phyloP scores from a whole-genome alignment of 768 basidiomycete species.

The Mycena haematopus region DNA sequence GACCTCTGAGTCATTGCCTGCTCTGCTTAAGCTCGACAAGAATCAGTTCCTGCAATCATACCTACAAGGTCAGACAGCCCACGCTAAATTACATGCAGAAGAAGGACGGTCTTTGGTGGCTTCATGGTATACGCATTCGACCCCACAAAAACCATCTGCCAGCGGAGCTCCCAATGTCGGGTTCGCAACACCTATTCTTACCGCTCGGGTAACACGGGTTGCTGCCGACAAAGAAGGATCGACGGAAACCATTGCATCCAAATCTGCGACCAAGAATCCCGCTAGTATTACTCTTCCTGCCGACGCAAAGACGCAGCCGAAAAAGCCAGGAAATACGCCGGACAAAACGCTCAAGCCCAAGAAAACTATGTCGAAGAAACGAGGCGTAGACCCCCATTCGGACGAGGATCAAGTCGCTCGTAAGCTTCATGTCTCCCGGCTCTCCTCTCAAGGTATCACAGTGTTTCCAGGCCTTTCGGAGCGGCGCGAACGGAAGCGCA shows the following conservation, averaged over 20 bases:
- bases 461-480: conserved; percentile 60
- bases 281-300: background rate
- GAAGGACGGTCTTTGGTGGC: conserved; percentile 44
- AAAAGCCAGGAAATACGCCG: background rate
- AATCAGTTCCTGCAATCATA: conserved; percentile 51
- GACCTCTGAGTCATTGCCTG: conserved; percentile 31
- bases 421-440: conserved; percentile 32
- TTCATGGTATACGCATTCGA: conserved; percentile 36
- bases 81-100: conserved; percentile 49
- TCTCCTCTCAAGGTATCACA: background rate
- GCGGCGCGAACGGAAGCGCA: conserved; percentile 67
- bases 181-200: conserved; percentile 21
- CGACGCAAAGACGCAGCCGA: background rate
- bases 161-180: conserved; percentile 9
- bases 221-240: background rate
- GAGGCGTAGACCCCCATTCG: conserved; percentile 25
- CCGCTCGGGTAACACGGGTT: conserved; percentile 5
- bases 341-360: background rate
- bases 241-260: conserved; percentile 7
- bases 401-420: conserved; percentile 46
- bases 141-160: conserved; percentile 13
- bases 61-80: conserved; percentile 54
- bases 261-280: background rate
- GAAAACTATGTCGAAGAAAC: conserved; percentile 21
- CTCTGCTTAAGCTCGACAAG: conserved; percentile 49